These are phyloP conservation scores for Neonectria sp. DNA, from an alignment of 2,329 filamentous ascomycete genomes.

Conservation along the genomic window DNA sequence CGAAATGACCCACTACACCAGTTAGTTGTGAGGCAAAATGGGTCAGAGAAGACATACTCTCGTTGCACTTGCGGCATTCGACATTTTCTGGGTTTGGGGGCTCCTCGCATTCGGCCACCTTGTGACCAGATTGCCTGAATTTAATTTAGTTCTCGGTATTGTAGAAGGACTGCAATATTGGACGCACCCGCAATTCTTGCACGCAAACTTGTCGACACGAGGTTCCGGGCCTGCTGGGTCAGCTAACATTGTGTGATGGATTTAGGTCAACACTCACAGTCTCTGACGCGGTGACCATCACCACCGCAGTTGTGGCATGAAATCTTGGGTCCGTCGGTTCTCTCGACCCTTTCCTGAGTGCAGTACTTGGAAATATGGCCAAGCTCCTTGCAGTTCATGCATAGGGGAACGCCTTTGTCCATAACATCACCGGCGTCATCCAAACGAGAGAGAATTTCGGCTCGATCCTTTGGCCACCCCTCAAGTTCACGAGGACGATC, in stretches of 20 bases:
- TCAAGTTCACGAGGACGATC: constrained; percentile 71
- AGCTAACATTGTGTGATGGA: constrained; percentile 25
- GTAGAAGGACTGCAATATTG: background rate
- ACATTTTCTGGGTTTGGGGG: constrained; percentile 74
- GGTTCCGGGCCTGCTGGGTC: constrained; percentile 65
- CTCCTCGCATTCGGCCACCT: constrained; percentile 66
- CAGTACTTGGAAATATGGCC: constrained; percentile 76
- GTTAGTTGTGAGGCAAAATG: constrained; percentile 13
- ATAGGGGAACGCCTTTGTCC: constrained; percentile 71
- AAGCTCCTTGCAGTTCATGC: constrained; percentile 74
- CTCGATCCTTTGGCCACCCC: constrained; percentile 70
- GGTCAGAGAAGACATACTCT: constrained; percentile 63
- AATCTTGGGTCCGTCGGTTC: constrained; percentile 61
- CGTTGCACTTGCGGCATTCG: constrained; percentile 76
- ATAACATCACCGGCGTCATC: constrained; percentile 76
- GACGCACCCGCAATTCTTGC: constrained; percentile 75
- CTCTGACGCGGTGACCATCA: constrained; percentile 76
- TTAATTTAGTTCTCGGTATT: constrained; percentile 20
- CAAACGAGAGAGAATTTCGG: constrained; percentile 76
- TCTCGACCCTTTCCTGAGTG: constrained; percentile 69
- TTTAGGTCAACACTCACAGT: constrained; percentile 68
- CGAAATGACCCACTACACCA: constrained; percentile 71
- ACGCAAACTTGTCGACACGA: constrained; percentile 75
- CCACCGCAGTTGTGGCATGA: constrained; percentile 77
- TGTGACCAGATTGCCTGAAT: constrained; percentile 65